Evolutionary conservation across 306 rosid genomes (phyloP).

Genomic region (Quercus gilva): DNA sequence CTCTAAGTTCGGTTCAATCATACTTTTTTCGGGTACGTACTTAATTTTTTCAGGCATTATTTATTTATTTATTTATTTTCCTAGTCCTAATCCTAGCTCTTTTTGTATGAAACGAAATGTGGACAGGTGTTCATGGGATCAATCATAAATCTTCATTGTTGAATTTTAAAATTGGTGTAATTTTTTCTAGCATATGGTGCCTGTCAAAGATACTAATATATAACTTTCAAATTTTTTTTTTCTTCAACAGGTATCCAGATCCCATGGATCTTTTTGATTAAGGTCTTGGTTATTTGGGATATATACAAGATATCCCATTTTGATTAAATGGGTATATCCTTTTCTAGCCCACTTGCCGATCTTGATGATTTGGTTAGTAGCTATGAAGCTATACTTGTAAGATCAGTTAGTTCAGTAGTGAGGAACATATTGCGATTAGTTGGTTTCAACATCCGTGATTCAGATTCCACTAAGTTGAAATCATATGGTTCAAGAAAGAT

Average conservation of each 20-base stretch:
- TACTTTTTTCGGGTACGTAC: background rate
- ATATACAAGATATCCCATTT: constrained; percentile 6
- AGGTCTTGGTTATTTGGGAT: constrained; percentile 23
- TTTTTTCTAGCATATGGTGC: background rate
- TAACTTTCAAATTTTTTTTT: constrained; percentile 2
- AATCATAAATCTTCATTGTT: background rate
- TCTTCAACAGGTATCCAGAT: constrained; percentile 24
- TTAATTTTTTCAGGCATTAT: no score
- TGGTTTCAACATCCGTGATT: constrained; percentile 35
- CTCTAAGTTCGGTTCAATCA: background rate
- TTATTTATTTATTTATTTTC: background rate
- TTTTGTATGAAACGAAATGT: constrained; percentile 3
- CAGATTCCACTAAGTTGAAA: constrained; percentile 15
- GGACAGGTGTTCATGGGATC: background rate
- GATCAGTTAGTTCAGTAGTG: constrained; percentile 30
- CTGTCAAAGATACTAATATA: background rate
- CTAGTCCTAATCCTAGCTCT: background rate
- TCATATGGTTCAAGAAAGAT: constrained; percentile 32
- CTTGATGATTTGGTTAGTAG: constrained; percentile 37
- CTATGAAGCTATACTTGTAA: constrained; percentile 33
- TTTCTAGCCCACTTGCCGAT: constrained; percentile 24
- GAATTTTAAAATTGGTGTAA: background rate
- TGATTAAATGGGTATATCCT: constrained; percentile 30
- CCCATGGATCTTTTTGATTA: constrained; percentile 9
- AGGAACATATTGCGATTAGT: constrained; percentile 27